A percentile compares a stretch with the other conserved stretches of the same genome.
These are phyloP conservation scores for Lactifluus pinguis DNA, from an alignment of 768 basidiomycete species.

Conservation along the genomic window DNA sequence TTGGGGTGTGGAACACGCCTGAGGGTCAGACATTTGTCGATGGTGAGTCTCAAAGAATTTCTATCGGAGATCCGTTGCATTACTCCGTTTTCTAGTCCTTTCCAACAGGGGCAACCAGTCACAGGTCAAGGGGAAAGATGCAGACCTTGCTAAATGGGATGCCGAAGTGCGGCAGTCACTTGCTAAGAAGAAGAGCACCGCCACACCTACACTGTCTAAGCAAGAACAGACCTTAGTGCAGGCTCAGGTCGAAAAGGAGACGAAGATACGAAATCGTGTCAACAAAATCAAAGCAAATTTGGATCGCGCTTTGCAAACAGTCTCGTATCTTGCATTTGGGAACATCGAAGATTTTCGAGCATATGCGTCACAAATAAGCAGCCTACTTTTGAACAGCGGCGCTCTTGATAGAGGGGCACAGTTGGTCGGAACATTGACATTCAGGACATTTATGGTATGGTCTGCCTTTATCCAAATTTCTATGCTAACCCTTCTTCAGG, in stretches of 20 bases:
- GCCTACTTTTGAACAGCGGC: constrained; percentile 50
- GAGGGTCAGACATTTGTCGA: constrained; percentile 76
- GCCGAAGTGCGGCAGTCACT: constrained; percentile 82
- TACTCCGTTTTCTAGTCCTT: constrained; percentile 39
- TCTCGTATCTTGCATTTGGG: constrained; percentile 50
- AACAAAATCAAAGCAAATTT: constrained; percentile 43
- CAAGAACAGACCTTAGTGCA: constrained; percentile 78
- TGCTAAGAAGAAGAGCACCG: constrained; percentile 65
- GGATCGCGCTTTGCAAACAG: constrained; percentile 58
- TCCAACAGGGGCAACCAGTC: constrained; percentile 43
- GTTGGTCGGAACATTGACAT: constrained; percentile 54
- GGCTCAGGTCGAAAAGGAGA: constrained; percentile 77
- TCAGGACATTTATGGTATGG: constrained; percentile 72
- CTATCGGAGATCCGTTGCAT: not conserved
- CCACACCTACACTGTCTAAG: constrained; percentile 53
- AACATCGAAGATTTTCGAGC: constrained; percentile 42
- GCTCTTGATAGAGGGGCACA: constrained; percentile 49
- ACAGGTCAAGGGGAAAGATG: constrained; percentile 72
- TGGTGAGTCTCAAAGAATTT: constrained; percentile 34
- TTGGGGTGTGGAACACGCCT: constrained; percentile 81
- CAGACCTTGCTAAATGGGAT: constrained; percentile 92
- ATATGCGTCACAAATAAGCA: constrained; percentile 50
- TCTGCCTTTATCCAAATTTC: not conserved
- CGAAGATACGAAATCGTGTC: constrained; percentile 54
- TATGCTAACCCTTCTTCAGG: constrained; percentile 31